Conservation (phyloP, 1,284 basidiomycete species). For the Cryptococcus sp. region DNA sequence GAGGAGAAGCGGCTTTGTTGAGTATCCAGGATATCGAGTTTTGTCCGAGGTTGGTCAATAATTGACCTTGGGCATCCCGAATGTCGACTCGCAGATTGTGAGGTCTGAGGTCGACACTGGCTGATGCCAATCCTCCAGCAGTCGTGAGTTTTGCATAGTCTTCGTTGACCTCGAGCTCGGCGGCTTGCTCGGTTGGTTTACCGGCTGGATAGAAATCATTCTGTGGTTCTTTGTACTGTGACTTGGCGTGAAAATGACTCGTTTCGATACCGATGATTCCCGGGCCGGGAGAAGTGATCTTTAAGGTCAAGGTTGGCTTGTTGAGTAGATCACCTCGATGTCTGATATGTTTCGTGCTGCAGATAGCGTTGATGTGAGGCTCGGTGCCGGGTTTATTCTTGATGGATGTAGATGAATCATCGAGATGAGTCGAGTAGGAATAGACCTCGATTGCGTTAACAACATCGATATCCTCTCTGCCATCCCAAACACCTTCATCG, state of each 20-base stretch:
- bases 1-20: slow-evolving; percentile 2
- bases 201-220: background rate
- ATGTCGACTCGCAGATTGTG: background rate
- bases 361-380: slow-evolving; percentile 3
- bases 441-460: slow-evolving; percentile 7
- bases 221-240: background rate
- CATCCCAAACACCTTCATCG: slow-evolving; percentile 11
- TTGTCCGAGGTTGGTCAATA: slow-evolving; percentile 1
- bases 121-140: background rate
- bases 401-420: background rate
- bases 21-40: slow-evolving; percentile 6
- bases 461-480: slow-evolving; percentile 7
- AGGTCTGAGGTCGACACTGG: background rate
- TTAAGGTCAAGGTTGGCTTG: slow-evolving; percentile 5
- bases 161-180: background rate
- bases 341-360: slow-evolving; percentile 4
- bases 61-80: background rate
- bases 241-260: background rate
- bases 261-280: slow-evolving; percentile 1
- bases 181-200: background rate
- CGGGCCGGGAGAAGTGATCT: slow-evolving; percentile 3
- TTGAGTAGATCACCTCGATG: slow-evolving; percentile 9
- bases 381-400: background rate
- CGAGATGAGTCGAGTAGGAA: background rate
- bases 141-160: background rate